Percentiles rank a stretch among this genome's conserved stretches.
These are phyloP conservation scores for Yarrowia keelungensis DNA, from an alignment of 805 yeast genomes.

Conservation along the genomic window DNA sequence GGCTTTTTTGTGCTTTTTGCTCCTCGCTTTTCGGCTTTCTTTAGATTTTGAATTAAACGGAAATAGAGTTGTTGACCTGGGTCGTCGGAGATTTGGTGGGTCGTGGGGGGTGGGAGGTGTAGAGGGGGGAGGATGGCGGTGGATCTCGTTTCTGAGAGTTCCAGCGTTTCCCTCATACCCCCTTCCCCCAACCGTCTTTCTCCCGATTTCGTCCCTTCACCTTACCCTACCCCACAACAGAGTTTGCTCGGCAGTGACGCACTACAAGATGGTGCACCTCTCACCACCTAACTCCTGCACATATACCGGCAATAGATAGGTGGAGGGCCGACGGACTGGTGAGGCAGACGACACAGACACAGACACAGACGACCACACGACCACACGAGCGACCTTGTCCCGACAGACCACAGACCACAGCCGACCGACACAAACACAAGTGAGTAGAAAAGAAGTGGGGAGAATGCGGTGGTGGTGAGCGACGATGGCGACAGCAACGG, in stretches of 20 bases:
- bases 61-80: conserved; percentile 29
- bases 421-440: too few species aligned
- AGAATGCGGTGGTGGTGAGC: too few species aligned
- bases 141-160: too few species aligned
- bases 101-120: neutral
- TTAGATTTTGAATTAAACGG: conserved; percentile 9
- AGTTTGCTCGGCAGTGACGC: conserved; percentile 32
- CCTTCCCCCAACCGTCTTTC: neutral
- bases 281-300: conserved; percentile 35
- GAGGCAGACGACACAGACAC: conserved; percentile 24
- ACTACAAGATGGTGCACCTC: conserved; percentile 36
- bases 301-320: conserved; percentile 38
- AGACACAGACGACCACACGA: neutral
- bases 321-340: conserved; percentile 38
- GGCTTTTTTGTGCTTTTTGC: neutral
- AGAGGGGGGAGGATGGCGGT: too few species aligned
- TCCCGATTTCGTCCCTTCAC: neutral
- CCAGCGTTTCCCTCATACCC: too few species aligned
- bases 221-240: conserved; percentile 35
- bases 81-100: conserved; percentile 21
- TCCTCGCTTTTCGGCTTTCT: conserved; percentile 35
- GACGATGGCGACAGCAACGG: too few species aligned
- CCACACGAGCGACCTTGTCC: too few species aligned
- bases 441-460: too few species aligned
- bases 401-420: too few species aligned